Conservation (phyloP, 345 rosid genomes). For the Turritis glabra region DNA sequence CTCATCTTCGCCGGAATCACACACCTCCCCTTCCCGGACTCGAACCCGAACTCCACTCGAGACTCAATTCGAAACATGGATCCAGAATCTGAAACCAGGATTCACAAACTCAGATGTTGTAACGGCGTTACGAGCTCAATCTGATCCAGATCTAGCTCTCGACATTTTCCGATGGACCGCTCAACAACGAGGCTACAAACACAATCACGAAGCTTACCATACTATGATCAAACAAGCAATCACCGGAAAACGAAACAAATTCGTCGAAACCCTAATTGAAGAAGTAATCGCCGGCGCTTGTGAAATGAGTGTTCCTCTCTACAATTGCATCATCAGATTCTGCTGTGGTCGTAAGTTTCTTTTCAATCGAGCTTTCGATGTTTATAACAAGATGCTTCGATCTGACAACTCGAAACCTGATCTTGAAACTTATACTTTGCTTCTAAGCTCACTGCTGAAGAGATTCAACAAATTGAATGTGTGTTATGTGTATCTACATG, state of each 20-base stretch:
- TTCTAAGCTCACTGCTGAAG: conserved; percentile 64
- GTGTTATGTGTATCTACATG: conserved; percentile 73
- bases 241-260: conserved; percentile 65
- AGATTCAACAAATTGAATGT: conserved; percentile 72
- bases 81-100: conserved; percentile 74
- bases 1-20: conserved; percentile 28
- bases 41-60: conserved; percentile 75
- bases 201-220: conserved; percentile 65
- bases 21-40: conserved; percentile 30
- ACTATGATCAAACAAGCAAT: conserved; percentile 60
- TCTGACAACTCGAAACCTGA: conserved; percentile 71
- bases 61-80: conserved; percentile 81
- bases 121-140: conserved; percentile 65
- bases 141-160: conserved; percentile 83
- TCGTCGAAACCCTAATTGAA: conserved; percentile 66
- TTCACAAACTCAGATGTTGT: conserved; percentile 72
- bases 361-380: conserved; percentile 76
- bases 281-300: conserved; percentile 93
- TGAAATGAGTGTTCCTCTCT: conserved; percentile 64
- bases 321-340: conserved; percentile 68
- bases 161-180: conserved; percentile 97
- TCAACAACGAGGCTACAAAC: conserved; percentile 69
- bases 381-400: conserved; percentile 72
- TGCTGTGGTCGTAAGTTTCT: conserved; percentile 78
- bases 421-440: conserved; percentile 69